phyloP scores from a whole-genome alignment of 768 basidiomycete genomes.

The Kwoniella shandongensis region DNA sequence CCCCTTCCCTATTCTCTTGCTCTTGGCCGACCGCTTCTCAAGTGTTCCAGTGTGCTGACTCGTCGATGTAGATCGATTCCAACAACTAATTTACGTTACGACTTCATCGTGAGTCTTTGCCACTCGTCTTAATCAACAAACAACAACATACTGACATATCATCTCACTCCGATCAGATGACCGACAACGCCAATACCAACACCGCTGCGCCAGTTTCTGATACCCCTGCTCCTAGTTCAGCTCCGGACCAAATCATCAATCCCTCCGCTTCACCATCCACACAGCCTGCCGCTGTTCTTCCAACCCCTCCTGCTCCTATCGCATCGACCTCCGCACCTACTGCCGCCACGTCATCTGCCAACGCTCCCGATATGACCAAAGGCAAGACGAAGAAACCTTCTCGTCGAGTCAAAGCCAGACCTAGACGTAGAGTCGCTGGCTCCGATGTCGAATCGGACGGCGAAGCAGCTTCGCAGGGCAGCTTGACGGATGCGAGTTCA shows the following conservation, averaged over 20 bases:
- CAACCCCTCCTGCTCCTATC: neutral
- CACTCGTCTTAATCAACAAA: neutral
- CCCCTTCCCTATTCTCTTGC: too few species aligned
- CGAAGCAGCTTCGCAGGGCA: conserved; percentile 18
- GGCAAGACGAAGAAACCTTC: conserved; percentile 6
- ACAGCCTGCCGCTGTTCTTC: conserved; percentile 1
- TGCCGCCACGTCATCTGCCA: neutral
- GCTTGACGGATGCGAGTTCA: conserved; percentile 22
- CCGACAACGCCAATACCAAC: conserved; percentile 10
- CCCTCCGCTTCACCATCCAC: conserved; percentile 17
- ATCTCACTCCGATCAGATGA: too few species aligned
- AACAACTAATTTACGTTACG: neutral
- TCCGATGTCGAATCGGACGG: conserved; percentile 23
- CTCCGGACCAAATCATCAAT: neutral
- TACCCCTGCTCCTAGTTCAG: conserved; percentile 7
- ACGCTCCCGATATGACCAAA: neutral
- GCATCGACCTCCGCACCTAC: neutral
- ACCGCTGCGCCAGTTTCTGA: conserved; percentile 2
- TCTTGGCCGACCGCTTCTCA: too few species aligned
- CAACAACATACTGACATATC: neutral
- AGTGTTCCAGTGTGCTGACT: too few species aligned
- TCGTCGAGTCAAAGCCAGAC: conserved; percentile 14
- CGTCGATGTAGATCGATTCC: neutral
- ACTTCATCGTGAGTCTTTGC: conserved; percentile 2
- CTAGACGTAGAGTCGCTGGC: conserved; percentile 15